Evolutionary conservation across 1,139 yeast species (phyloP), one percentile per base, ranked within the genome.

Genomic region (Blastobotrys malaysiensis): DNA sequence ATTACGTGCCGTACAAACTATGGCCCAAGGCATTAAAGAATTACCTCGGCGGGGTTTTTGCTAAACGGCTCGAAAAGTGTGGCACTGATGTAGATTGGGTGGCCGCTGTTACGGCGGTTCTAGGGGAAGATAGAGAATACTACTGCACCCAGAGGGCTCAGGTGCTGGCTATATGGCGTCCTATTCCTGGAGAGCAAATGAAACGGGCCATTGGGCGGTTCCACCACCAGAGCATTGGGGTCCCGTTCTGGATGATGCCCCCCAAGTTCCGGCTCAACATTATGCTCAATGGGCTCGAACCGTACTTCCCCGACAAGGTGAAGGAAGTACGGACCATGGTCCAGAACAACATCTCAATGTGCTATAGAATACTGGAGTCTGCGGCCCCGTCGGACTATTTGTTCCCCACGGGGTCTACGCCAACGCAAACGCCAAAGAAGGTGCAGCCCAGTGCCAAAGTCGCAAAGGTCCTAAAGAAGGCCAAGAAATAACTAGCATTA

Each of bases 181-280:
- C 50, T 16, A 36, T 36, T 13, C 45, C 50, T 9, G 50, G 50
- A 5, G 45, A 48, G 16, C 21, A 36, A 5, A 39, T 48, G 50
- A 22, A 24, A 6, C 16, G 43, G 36, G 39, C 39, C 36, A 31
- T 26, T 13, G 50, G 45, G 3, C 45, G 45, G 9, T 48, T 48
- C 21, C 50, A 48, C 31, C 50, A 48, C 43, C 50, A 36, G 13
- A 36, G 45, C 14, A 44, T 48, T 5, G 50, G 50, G 5, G 50
- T 48, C 5, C 50, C 50, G 19, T 48, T 48, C 36, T 48, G 50
- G 50, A 48, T 48, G 50, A 48, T 48, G 50, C 50, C 50, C 7
- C 50, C 50, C 9, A 48, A 48, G 24, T 48, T 48, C 45, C 16
- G 50, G n/a, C 50, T 48, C 19, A 48, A 48, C 45, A 36, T 48